Base-by-base conservation (phyloP, 306 rosid species). In the Glycine soja region DNA sequence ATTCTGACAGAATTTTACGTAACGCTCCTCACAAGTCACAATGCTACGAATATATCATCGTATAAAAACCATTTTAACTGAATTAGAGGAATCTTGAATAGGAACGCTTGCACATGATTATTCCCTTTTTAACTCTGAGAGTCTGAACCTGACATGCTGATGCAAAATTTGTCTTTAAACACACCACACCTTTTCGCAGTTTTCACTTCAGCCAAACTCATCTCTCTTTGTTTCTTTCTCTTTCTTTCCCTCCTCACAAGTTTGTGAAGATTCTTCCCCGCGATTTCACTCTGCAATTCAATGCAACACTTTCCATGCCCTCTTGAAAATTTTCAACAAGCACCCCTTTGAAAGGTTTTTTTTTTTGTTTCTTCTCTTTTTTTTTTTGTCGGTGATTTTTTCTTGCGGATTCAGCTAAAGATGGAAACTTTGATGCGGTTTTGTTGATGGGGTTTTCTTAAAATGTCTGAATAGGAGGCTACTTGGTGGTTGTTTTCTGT, bases 111-210 rank as follows among this genome's bases (percentile, higher is more conserved):
- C 75, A 71, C 76, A 59, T 50, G 86, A 84, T 72, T 46, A 48
- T 40, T 18, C 61, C 50, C 24, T 69, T 50, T 79, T 77, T 72
- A 10, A 46, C 83, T 61, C 51, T 38, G 43, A 24, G 30, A 38
- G 43, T 43, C 79, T 36, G 50, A 5, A 57, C 78, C 85, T 77
- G 3, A 48, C 86, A 75, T 48, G 82, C 85, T 89, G 78, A 81
- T 90, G 74, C 65, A 81, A 83, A 77, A 12, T 90, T 91, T 88
- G 88, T 90, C 91, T 86, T 81, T 7, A 77, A 78, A 24, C 15
- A 43, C 38, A 16, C 56, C 53, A 13, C 53, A 13, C 75, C 71
- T 85, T 81, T 85, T 85, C 61, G 14, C 18, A 51, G 30, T 50
- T 59, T 87, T 75, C 82, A 82, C 56, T 56, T 36, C 62, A 46